Conservation (phyloP, 2,329 filamentous ascomycete genomes). For the Sclerotinia minor region DNA sequence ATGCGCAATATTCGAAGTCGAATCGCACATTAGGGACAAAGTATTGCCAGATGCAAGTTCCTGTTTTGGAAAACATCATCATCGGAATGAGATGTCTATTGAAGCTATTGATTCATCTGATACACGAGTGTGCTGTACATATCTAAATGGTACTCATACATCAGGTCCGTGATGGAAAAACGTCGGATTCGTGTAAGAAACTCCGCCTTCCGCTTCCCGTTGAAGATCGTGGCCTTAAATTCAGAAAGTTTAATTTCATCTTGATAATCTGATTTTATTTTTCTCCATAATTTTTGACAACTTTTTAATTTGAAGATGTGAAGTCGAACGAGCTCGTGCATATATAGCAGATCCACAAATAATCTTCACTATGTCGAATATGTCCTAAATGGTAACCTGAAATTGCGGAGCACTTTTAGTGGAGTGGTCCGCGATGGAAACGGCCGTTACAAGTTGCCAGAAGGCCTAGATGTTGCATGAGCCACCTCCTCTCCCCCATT, state of each 20-base stretch:
- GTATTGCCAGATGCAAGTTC: conserved; percentile 1
- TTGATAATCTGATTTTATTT: background rate
- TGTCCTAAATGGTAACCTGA: conserved; percentile 7
- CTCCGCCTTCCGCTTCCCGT: background rate
- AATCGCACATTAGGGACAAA: conserved; percentile 11
- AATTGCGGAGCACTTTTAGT: background rate
- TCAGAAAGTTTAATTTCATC: background rate
- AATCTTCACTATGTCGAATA: background rate
- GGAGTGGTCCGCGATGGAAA: background rate
- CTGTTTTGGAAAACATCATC: background rate
- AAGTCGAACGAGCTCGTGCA: conserved; percentile 2
- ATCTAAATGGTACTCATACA: background rate
- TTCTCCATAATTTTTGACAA: conserved; percentile 3
- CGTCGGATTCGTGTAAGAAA: background rate
- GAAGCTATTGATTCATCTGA: background rate
- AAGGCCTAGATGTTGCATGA: background rate
- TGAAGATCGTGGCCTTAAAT: conserved; percentile 8
- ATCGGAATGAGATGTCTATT: background rate
- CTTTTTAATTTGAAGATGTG: conserved; percentile 2
- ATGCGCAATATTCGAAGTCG: conserved; percentile 21
- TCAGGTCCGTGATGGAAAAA: background rate
- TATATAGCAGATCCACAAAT: conserved; percentile 1
- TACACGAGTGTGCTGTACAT: conserved; percentile 11
- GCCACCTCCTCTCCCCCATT: background rate
- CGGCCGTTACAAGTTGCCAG: conserved; percentile 5